A percentile compares a stretch with the other conserved stretches of the same genome.
Conservation (phyloP, 306 rosid species). For the Quercus alba region DNA sequence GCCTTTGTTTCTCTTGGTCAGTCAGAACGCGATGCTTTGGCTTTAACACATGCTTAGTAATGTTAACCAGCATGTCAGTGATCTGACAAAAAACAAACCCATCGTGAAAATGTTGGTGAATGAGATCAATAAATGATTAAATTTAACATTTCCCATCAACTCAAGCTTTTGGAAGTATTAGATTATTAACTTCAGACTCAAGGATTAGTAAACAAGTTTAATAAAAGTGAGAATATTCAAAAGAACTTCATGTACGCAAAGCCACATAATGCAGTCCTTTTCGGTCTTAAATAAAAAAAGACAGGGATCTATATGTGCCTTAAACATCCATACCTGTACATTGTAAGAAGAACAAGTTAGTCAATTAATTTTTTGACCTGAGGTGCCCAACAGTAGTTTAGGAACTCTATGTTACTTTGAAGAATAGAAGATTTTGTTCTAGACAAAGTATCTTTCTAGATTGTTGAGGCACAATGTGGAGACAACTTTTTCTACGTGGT, state of each 20-base stretch:
- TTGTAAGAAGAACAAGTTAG: neutral
- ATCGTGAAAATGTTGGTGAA: conserved; percentile 16
- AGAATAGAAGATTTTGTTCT: neutral
- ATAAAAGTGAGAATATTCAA: neutral
- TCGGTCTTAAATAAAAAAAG: neutral
- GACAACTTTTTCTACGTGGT: neutral
- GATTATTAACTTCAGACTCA: neutral
- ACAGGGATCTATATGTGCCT: neutral
- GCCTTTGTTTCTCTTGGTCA: conserved; percentile 55
- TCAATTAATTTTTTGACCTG: neutral
- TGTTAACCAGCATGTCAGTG: conserved; percentile 88
- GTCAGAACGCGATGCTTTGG: conserved; percentile 76
- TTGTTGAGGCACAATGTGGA: neutral
- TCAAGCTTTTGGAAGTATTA: neutral
- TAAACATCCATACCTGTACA: neutral
- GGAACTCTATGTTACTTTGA: neutral
- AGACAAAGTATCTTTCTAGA: neutral
- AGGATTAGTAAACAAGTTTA: conserved; percentile 3
- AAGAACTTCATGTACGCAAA: neutral
- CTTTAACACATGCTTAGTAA: conserved; percentile 87
- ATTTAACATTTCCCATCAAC: neutral
- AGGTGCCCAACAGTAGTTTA: neutral
- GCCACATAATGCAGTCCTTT: neutral
- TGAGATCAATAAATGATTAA: conserved; percentile 3
- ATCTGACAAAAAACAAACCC: conserved; percentile 51